Evolutionary conservation across 2,329 filamentous ascomycete genomes (phyloP).

Genomic region (Emydomyces testavorans): DNA sequence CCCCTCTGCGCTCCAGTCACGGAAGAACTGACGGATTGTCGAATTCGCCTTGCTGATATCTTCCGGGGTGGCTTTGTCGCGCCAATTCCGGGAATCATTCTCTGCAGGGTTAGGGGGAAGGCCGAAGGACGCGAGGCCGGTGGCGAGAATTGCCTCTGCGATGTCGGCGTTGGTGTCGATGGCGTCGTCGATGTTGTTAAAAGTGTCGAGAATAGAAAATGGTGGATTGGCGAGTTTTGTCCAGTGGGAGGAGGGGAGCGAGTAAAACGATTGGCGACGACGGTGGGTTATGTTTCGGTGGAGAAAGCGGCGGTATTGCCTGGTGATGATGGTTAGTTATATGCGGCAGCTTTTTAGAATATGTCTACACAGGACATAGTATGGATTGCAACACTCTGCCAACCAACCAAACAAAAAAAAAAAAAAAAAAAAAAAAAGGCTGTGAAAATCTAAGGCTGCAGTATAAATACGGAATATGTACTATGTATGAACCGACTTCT

Average conservation of each 20-base stretch:
- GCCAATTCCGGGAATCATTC: slow-evolving; percentile 48
- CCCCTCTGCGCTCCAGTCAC: slow-evolving; percentile 83
- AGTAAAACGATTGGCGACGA: slow-evolving; percentile 85
- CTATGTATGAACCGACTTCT: too few relatives aligned
- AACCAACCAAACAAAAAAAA: not conserved
- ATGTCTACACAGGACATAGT: too few relatives aligned
- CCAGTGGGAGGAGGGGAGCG: slow-evolving; percentile 73
- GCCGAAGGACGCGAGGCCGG: slow-evolving; percentile 56
- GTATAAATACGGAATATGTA: too few relatives aligned
- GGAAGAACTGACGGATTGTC: slow-evolving; percentile 84
- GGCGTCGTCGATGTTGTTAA: slow-evolving; percentile 69
- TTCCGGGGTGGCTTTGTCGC: slow-evolving; percentile 54
- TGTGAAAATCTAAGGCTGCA: too few relatives aligned
- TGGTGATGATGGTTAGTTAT: slow-evolving; percentile 28
- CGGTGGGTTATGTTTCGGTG: slow-evolving; percentile 88
- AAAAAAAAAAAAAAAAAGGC: too few relatives aligned
- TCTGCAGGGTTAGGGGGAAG: slow-evolving; percentile 33
- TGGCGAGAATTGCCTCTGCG: slow-evolving; percentile 63
- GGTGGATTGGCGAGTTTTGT: slow-evolving; percentile 67
- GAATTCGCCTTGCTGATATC: slow-evolving; percentile 88
- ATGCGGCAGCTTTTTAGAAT: too few relatives aligned
- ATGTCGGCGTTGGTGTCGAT: slow-evolving; percentile 82
- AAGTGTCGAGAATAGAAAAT: slow-evolving; percentile 68
- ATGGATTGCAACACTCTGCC: not conserved
- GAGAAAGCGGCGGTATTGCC: slow-evolving; percentile 71